Evolutionary conservation across 805 yeast genomes (phyloP).

Genomic region (Maudiozyma turicensis): DNA sequence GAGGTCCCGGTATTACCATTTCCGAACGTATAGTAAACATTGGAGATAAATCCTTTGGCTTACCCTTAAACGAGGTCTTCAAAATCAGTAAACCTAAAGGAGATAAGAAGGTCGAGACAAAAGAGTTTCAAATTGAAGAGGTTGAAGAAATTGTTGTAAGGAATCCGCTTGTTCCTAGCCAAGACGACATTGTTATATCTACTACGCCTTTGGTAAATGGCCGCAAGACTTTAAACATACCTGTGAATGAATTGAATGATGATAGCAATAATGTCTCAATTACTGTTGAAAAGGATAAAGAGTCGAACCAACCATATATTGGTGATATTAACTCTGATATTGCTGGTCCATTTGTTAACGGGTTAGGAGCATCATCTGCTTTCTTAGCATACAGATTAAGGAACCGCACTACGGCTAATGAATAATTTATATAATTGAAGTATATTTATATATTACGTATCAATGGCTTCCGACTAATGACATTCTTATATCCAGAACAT

Average conservation of each 20-base stretch:
- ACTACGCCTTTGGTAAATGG: background rate
- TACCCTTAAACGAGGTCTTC: conserved; percentile 19
- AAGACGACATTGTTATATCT: background rate
- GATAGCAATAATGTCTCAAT: conserved; percentile 8
- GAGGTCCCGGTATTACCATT: conserved; percentile 52
- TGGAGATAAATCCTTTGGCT: conserved; percentile 11
- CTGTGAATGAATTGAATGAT: conserved; percentile 9
- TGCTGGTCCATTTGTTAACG: conserved; percentile 15
- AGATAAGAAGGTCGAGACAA: conserved; percentile 8
- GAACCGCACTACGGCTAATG: background rate
- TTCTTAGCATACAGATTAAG: conserved; percentile 55
- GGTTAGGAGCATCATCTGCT: conserved; percentile 55
- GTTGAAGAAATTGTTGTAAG: conserved; percentile 2
- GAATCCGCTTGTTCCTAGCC: background rate
- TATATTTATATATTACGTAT: background rate
- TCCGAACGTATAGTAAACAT: conserved; percentile 31
- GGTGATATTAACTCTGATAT: conserved; percentile 1
- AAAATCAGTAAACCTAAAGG: conserved; percentile 11
- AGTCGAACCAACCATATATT: conserved; percentile 11
- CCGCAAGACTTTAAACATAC: background rate
- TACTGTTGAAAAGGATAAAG: conserved; percentile 11
- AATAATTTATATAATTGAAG: background rate
- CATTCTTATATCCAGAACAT: no score
- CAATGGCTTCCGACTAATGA: no score
- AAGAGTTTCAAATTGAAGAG: conserved; percentile 1